Base-by-base conservation (phyloP, 78 protist genomes). In the Tieghemostelium lacteum region DNA sequence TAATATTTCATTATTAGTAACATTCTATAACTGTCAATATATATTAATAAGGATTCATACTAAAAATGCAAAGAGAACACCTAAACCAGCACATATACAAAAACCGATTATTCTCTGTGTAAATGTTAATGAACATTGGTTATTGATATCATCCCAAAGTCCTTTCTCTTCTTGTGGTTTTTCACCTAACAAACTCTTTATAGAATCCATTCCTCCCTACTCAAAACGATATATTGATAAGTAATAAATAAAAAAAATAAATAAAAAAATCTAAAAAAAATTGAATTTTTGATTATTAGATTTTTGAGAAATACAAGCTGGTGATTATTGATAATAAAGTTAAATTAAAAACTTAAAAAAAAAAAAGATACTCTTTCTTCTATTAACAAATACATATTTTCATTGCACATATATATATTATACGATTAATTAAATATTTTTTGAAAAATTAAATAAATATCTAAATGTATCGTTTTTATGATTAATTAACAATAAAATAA, bases 41-140 rank as follows among this genome's bases (percentile, higher is more conserved):
- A 7, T 29, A 26, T 28, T 10, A 67, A 22, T 28, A 24, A 61
- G 49, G 58, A 31, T 22, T 2, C 33, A 19, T 75, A 75, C 86
- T 20, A 83, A 58, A 34, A 83, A 83, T 26, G 89, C 63, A 83
- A 83, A 83, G 40, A 83, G 42, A 69, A 83, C 3, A 83, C 89
- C 89, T 26, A 66, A 54, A 69, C 71, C 89, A 52, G 89, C 89
- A 60, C 73, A 54, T 33, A 83, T 71, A 37, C 71, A 73, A 7
- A 66, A 83, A 69, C 89, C 89, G 42, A 83, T 83, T 4, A 83
- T 17, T 57, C 89, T 57, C 33, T 83, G 75, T 54, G 66, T 66
- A 22, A 54, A 69, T n/a, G 89, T 54, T n/a, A 83, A 39, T 19
- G 89, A 83, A n/a, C 89, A 83, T 69, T 83, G 89, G 57, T 83